These are phyloP conservation scores for Davidsoniella virescens DNA, from an alignment of 2,329 filamentous ascomycete species.

Conservation along the genomic window DNA sequence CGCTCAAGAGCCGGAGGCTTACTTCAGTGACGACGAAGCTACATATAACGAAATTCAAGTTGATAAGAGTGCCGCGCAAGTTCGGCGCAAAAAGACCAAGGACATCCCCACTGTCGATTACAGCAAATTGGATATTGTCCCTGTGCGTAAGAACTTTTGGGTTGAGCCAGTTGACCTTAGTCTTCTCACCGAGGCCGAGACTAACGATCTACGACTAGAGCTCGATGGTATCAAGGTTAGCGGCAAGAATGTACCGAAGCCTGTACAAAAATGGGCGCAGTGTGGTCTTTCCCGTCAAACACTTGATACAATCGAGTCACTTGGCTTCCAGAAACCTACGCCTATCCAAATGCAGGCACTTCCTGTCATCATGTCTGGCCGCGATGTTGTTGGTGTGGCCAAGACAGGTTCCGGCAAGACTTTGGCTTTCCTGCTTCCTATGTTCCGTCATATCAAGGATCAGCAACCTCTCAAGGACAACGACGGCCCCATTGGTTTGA, in stretches of 20 bases:
- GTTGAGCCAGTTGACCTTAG: slow-evolving; percentile 72
- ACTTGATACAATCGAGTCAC: slow-evolving; percentile 63
- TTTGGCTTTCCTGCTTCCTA: slow-evolving; percentile 82
- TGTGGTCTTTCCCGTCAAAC: slow-evolving; percentile 80
- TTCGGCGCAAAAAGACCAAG: slow-evolving; percentile 68
- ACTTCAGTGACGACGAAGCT: slow-evolving; percentile 76
- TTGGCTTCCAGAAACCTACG: slow-evolving; percentile 79
- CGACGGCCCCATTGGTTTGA: slow-evolving; percentile 75
- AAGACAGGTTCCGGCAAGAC: slow-evolving; percentile 98
- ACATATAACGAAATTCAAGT: slow-evolving; percentile 34
- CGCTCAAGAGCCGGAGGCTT: slow-evolving; percentile 57
- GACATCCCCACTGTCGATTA: slow-evolving; percentile 84
- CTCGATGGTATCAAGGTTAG: slow-evolving; percentile 91
- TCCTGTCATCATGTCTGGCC: slow-evolving; percentile 86
- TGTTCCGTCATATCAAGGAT: slow-evolving; percentile 97
- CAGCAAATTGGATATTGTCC: slow-evolving; percentile 65
- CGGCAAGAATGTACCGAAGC: slow-evolving; percentile 76
- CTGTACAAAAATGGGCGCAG: slow-evolving; percentile 92
- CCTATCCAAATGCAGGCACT: slow-evolving; percentile 92
- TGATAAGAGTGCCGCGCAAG: slow-evolving; percentile 33
- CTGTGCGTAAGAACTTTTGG: slow-evolving; percentile 90
- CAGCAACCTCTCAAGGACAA: slow-evolving; percentile 65
- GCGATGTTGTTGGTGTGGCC: slow-evolving; percentile 88
- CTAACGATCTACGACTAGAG: slow-evolving; percentile 66
- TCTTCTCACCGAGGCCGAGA: slow-evolving; percentile 70